Evolutionary conservation across 768 basidiomycete genomes (phyloP), one percentile per base, ranked within the genome.

Genomic region (Xerocomellus amylosporus): DNA sequence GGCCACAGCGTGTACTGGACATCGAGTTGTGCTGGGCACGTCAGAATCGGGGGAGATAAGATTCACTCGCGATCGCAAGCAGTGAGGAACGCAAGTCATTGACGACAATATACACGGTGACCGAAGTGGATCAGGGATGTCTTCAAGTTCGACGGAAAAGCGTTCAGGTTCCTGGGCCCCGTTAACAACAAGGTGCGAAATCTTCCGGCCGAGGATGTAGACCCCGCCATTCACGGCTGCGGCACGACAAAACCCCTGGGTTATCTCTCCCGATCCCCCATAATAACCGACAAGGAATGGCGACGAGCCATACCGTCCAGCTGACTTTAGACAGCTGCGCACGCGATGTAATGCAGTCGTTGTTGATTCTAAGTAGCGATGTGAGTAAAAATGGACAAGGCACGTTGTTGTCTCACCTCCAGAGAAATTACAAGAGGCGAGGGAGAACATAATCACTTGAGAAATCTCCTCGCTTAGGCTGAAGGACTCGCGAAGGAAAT

Each of bases 211-310:
- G 4, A 92, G 78, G 55, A 92, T 84, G 64, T 91, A 92, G 12
- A 85, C 83, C 0, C 75, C 82, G 17, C 89, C 87, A 45, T 75
- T 77, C 31, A 98, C 95, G 3, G 96, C 96, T 14, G 92, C 79
- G 20, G 88, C 83, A 15, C 94, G 90, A 65, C 84, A 87, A 63
- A 90, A 98, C 2, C 94, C 95, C 71, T 98, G 96, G 0, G 89
- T 81, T 12, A 98, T 84, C 64, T 98, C 96, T 5, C 96, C 96
- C 0, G 87, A 78, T 19, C 93, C 91, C 17, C 96, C 96, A 67
- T 97, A 98, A 61, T 97, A 93, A 0, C 93, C 93, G n/a, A 98
- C 78, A 15, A 98, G 81, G 73, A 93, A 98, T 2, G 94, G 85
- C 0, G 85, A 85, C n/a, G 71, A 79, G 69, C 95, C 95, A 64